phyloP scores from a whole-genome alignment of 1,284 basidiomycete genomes.

The Ceratobasidium sp. region DNA sequence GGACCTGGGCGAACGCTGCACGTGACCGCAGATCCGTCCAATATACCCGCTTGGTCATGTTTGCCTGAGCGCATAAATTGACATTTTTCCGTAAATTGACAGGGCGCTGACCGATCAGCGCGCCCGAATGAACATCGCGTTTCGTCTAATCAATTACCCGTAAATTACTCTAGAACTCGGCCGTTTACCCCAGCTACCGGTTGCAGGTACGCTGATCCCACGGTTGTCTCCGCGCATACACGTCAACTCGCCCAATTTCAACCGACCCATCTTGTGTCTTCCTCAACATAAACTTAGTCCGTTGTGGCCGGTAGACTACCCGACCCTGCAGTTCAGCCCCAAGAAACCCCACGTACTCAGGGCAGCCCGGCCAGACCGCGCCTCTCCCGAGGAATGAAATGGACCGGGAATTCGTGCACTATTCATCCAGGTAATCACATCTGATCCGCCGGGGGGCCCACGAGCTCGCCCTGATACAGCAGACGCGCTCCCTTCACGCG shows the following conservation, averaged over 20 bases:
- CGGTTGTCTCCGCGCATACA: conserved; percentile 21
- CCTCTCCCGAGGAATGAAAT: conserved; percentile 32
- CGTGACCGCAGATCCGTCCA: conserved; percentile 26
- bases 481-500: background rate
- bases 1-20: conserved; percentile 6
- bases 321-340: background rate
- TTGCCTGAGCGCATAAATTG: conserved; percentile 21
- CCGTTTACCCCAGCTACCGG: conserved; percentile 4
- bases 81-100: conserved; percentile 22
- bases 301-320: background rate
- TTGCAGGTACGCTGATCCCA: background rate
- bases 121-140: background rate
- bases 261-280: background rate
- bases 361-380: conserved; percentile 6
- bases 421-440: background rate
- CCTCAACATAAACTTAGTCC: conserved; percentile 9
- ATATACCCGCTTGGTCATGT: background rate
- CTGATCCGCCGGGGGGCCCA: conserved; percentile 15
- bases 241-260: background rate
- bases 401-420: background rate
- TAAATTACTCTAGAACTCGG: conserved; percentile 1
- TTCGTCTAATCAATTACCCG: conserved; percentile 23
- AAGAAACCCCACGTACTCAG: background rate
- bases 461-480: background rate
- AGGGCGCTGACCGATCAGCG: background rate